Base-by-base conservation (phyloP, 2,329 filamentous ascomycete species). In the Aaosphaeria arxii region DNA sequence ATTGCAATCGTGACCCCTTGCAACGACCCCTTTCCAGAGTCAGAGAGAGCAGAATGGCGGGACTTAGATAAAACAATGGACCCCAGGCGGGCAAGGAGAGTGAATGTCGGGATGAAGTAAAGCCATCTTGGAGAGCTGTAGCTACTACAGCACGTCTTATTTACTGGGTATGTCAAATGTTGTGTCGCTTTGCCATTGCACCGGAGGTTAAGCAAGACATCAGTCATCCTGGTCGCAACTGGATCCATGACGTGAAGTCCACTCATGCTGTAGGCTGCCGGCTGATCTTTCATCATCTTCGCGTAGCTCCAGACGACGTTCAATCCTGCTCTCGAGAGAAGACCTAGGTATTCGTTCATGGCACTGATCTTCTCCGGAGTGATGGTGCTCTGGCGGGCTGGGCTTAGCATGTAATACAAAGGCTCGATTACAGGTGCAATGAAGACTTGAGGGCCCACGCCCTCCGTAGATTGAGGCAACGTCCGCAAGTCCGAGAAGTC, bases 201-300 rank as follows among this genome's bases (percentile, higher is more conserved):
- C 40, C 76, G 74, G 30, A 76, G 65, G 49, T 81, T 81, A 43
- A 84, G 71, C 2, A 81, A 61, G 13, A 83, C 62, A 55, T 84
- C 77, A 11, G 77, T 75, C 65, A 78, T 77, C 45, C 67, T 67
- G 42, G 69, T 67, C 1, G 76, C 74, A 30, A 82, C 71, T 29
- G 62, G 66, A 11, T 75, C 69, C 9, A 72, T 64, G 7, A 79
- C 70, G 61, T 80, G 77, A 28, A 83, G 55, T 11, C 79, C 78
- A 49, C 74, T 76, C 40, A 72, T 69, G 41, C 74, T 69, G 40
- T 77, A 79, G 38, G 66, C 62, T 6, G 64, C 63, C 30, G 56
- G 56, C 28, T 70, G 58, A 31, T 62, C 61, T 11, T 61, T 57
- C 1, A 71, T 74, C 77, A 84, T 81, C 24, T 71, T 59, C 36